Evolutionary conservation across 2,329 filamentous ascomycete species (phyloP), one percentile per base, ranked within the genome.

Genomic region (Fusarium avenaceum): DNA sequence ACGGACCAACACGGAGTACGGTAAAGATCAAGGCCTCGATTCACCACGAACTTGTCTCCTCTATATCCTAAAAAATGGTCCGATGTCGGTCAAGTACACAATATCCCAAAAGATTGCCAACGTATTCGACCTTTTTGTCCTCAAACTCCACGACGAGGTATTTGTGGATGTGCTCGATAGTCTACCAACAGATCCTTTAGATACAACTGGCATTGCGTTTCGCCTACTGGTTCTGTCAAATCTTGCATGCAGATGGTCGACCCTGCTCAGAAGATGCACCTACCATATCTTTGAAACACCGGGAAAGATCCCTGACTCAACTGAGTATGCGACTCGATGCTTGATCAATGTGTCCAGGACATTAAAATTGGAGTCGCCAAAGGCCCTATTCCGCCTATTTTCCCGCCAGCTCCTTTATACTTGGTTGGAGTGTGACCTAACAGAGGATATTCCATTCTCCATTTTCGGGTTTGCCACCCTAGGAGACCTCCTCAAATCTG

Each of bases 231-330:
- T 93, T 10, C 81, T 98, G 13, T 88, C 91, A 2, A 89, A 89
- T 56, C 81, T 99, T 59, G 96, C 92, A 24, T 92, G 93, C 30
- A 82, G 84, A 50, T 98, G 95, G 92, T 90, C 93, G 61, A 97
- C 94, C 1, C 84, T 98, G 20, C 84, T 97, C 43, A 90, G 94
- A 51, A 89, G 92, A 67, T 94, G 93, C 69, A 92, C 97, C 19
- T 99, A 97, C 76, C 92, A 96, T 77, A 94, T 98, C 22, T 97
- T 98, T 72, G 96, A 98, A 77, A 93, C 91, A 0, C 92, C 94
- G 3, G 93, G 92, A 2, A 89, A 89, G 57, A 87, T 97, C 15
- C 80, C 85, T 4, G 79, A 81, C 13, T 91, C 91, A 8, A 83
- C 85, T 20, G 81, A 84, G 20, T 91, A 97, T 79, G 94, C 95